Evolutionary conservation across 345 rosid species (phyloP), one percentile per base, ranked within the genome.

Genomic region (Brassica napus): DNA sequence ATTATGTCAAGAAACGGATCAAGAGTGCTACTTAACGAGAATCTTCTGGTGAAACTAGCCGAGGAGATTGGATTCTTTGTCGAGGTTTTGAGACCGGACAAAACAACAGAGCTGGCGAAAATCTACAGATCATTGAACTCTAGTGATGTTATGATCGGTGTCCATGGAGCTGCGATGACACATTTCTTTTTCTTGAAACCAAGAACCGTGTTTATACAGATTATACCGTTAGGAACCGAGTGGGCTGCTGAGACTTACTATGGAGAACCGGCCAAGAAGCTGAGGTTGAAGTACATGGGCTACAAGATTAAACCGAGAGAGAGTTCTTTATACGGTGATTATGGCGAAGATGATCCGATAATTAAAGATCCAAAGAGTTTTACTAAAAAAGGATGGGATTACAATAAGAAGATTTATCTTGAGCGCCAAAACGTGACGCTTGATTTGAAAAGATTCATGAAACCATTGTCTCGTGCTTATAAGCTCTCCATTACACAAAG

Each of bases 121-220:
- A 86, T 89, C 35, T 92, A 90, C 62, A 62, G 78, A 23, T 80
- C 64, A 10, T 82, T 89, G 55, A 90, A 92, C 63, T 86, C 92
- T 5, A 92, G 95, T 12, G 85, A 89, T 32, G 95, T 85, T 0
- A 88, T 89, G 94, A 75, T 92, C 8, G 95, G 95, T 39, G 97
- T 92, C 11, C 97, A 92, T 11, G 94, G 97, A 47, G 97, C 97
- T 15, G 95, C 97, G 10, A 89, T 92, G 94, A 90, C 95, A 2
- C 95, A 90, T 72, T 89, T 92, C n/a, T 83, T 92, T 2, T 92
- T 90, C 78, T 78, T 90, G 91, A 90, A 69, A 76, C 92, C 95
- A 0, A 82, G 84, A 16, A 88, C 84, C 0, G 91, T 87, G 68
- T 92, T 92, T 62, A 85, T 90, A 69, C 97, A 92, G 79, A 85